Base-by-base conservation (phyloP, 225 moss, liverwort and hornwort species). In the Pleurozium schreberi region DNA sequence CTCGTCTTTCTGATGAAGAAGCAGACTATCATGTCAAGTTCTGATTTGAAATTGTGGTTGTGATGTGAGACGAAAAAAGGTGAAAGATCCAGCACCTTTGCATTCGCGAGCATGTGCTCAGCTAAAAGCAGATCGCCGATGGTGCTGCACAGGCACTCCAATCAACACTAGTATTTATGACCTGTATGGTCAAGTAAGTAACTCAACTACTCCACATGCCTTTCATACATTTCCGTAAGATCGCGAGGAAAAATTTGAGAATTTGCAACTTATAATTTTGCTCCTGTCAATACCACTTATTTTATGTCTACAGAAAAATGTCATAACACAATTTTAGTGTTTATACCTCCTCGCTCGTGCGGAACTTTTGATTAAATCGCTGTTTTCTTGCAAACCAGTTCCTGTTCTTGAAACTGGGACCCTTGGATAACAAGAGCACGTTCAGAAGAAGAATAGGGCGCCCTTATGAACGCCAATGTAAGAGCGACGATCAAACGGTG, bases 101-200 rank as follows among this genome's bases (percentile, higher is more conserved):
- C 98, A 98, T 93, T 98, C 98, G 68, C 93, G 98, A 85, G 98
- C 98, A 70, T 98, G 98, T 94, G 96, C 98, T 78, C 96, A 96
- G 92, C 94, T 98, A 38, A 96, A 98, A 92, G 98, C 98, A 85
- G 96, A 96, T 90, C 95, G 98, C 84, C 94, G 98, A 89, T 98
- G 98, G 98, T 98, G 98, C 90, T 98, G 98, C 91, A 98, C 98
- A 81, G 98, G 98, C 89, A 98, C 98, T 76, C 98, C 98, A 61
- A 97, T 98, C 90, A 97, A 98, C 87, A 98, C 96, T 28, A 98
- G 96, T 89, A 98, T 98, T 85, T 96, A 97, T 91, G 98, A 98
- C 91, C 96, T 98, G 65, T 98, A 97, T 85, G 98, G 98, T 85
- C 98, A 98, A 94, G 98, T 95, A 92, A 81, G 92, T 55, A 83